Conservation (phyloP, 2,329 filamentous ascomycete species). For the Pseudogymnoascus pannorum region DNA sequence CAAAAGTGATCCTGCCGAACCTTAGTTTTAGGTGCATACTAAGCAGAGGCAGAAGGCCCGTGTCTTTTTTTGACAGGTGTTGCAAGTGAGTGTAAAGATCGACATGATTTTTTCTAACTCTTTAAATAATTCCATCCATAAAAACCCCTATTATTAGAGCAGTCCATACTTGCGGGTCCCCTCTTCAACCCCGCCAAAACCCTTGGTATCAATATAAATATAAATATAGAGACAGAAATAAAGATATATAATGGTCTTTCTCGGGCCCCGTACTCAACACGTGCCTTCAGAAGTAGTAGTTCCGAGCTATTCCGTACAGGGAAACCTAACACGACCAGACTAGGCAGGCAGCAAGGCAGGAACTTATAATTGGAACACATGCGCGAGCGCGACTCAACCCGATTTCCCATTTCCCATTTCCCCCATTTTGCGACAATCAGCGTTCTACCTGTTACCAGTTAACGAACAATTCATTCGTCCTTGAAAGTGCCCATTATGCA, state of each 20-base stretch:
- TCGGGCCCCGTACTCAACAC: background rate
- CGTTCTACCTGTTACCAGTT: background rate
- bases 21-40: background rate
- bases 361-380: conserved; percentile 2
- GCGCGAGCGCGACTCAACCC: background rate
- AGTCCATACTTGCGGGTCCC: background rate
- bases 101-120: background rate
- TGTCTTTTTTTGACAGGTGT: background rate
- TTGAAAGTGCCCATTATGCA: background rate
- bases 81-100: background rate
- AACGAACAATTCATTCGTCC: background rate
- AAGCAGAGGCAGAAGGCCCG: background rate
- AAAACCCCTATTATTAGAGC: background rate
- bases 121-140: background rate
- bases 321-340: background rate
- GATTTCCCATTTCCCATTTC: too few species aligned
- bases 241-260: background rate
- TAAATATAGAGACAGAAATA: too few species aligned
- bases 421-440: background rate
- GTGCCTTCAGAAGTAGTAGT: background rate
- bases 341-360: too few species aligned
- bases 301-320: too few species aligned
- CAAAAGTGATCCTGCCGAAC: too few species aligned
- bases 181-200: background rate
- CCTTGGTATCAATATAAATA: background rate